Evolutionary conservation across 495 filamentous ascomycete species (phyloP), one percentile per base, ranked within the genome.

Genomic region (Hyaloscypha finlandica): DNA sequence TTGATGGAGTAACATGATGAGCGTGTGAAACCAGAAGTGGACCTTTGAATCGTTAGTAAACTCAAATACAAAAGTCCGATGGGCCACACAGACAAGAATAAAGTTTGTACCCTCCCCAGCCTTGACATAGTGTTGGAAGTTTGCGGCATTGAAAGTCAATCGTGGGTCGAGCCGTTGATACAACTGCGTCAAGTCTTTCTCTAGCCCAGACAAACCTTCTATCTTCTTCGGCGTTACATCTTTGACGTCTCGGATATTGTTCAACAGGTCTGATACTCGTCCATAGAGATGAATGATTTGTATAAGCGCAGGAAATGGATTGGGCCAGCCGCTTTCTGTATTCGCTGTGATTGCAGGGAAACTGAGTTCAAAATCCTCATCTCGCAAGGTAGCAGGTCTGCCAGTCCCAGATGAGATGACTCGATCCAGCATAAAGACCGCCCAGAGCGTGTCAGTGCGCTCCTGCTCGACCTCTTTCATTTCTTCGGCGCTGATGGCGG

Each of bases 21-120:
- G 77, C 0, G 92, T 90, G 71, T 96, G 92, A 71, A 94, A 94
- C 92, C 92, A 96, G 73, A 94, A 92, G 74, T 96, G 92, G 33
- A 94, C 80, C n/a, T 71, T 6, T 37, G 33, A 45, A 39, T 19
- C 5, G 37, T 70, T 20, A 70, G 61, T 59, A 8, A 64, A 8
- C 6, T 14, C 0, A 9, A 37, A 19, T 19, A 25, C 25, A 25
- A 25, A 25, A 25, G 25, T 25, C 25, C 25, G 25, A 25, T 25
- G 25, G 20, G 20, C 31, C 19, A n/a, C 9, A 67, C 70, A 42
- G 35, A 71, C 64, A 22, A 96, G 82, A 61, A 94, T 89, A 66
- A 94, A 96, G 56, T 90, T 93, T 12, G 90, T 90, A 32, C 91
- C 89, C 67, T 94, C 89, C 48, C 90, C 87, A 33, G 84, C 84